phyloP scores from a whole-genome alignment of 768 basidiomycete genomes.

The Pleurotus sapidus region DNA sequence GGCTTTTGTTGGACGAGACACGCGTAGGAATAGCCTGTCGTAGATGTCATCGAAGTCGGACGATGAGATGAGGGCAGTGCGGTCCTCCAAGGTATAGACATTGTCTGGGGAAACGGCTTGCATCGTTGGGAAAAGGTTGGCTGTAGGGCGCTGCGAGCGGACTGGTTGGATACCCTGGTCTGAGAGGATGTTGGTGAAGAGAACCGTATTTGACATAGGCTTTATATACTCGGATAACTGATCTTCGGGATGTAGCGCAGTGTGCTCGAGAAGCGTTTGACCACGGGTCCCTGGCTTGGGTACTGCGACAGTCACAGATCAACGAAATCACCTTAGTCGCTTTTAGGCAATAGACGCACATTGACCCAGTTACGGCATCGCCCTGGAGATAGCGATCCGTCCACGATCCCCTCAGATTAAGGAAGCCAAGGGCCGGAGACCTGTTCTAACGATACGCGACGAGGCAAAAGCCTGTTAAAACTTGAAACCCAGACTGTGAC shows the following conservation, averaged over 20 bases:
- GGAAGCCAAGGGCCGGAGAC: conserved; percentile 1
- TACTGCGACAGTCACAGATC: neutral
- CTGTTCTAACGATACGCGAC: neutral
- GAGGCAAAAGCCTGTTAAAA: conserved; percentile 1
- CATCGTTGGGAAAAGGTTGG: neutral
- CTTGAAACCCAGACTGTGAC: neutral
- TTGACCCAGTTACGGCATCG: conserved; percentile 7
- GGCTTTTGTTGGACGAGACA: conserved; percentile 45
- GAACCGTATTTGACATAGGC: neutral
- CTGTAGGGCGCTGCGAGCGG: neutral
- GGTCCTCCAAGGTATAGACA: conserved; percentile 66
- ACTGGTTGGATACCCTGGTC: neutral
- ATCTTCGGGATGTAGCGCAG: conserved; percentile 8
- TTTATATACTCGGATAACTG: conserved; percentile 6
- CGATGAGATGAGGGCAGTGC: conserved; percentile 49
- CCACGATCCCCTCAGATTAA: neutral
- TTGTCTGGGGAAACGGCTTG: conserved; percentile 22
- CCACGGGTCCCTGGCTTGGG: conserved; percentile 4
- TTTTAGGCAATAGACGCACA: conserved; percentile 9
- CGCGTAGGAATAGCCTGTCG: conserved; percentile 69
- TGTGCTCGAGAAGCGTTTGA: conserved; percentile 2
- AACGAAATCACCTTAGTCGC: conserved; percentile 2
- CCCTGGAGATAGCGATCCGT: conserved; percentile 9
- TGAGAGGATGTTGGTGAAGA: neutral
- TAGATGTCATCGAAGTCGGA: conserved; percentile 80